These are phyloP conservation scores for Hansenula lynferdii DNA, from an alignment of 1,139 yeast genomes.

Conservation along the genomic window DNA sequence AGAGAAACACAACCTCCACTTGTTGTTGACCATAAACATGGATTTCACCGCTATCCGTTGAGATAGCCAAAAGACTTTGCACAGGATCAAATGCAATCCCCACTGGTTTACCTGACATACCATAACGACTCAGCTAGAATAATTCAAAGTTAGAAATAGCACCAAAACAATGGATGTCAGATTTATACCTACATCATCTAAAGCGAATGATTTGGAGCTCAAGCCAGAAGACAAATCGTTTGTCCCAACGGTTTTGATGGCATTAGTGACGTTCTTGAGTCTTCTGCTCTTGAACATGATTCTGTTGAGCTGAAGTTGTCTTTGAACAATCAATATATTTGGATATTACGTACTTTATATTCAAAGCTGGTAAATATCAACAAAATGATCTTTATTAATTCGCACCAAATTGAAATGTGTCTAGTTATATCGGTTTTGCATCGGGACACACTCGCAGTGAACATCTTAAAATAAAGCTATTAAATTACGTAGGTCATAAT, in stretches of 20 bases:
- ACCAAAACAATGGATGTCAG: too few species aligned
- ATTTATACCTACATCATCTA: slow-evolving; percentile 28
- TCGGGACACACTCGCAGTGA: too few species aligned
- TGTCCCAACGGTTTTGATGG: slow-evolving; percentile 36
- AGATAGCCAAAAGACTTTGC: slow-evolving; percentile 79
- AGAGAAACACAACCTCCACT: slow-evolving; percentile 66
- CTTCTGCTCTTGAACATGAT: slow-evolving; percentile 47
- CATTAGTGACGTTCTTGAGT: slow-evolving; percentile 48
- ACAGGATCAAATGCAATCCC: slow-evolving; percentile 82
- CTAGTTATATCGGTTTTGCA: too few species aligned
- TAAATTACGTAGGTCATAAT: too few species aligned
- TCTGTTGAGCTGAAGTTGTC: too few species aligned
- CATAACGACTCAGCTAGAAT: slow-evolving; percentile 46
- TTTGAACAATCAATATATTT: too few species aligned
- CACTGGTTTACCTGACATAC: slow-evolving; percentile 52
- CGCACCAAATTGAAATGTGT: too few species aligned
- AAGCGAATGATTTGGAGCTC: slow-evolving; percentile 32
- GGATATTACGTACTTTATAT: too few species aligned
- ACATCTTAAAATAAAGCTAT: too few species aligned
- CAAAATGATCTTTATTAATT: too few species aligned
- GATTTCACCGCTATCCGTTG: slow-evolving; percentile 65
- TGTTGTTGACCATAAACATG: slow-evolving; percentile 82
- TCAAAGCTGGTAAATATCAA: too few species aligned
- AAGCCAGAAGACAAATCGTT: slow-evolving; percentile 34
- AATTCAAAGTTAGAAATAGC: too few species aligned